These are phyloP conservation scores for Picochlorum sp. DNA, from an alignment of 139 green algal genomes.

Conservation along the genomic window DNA sequence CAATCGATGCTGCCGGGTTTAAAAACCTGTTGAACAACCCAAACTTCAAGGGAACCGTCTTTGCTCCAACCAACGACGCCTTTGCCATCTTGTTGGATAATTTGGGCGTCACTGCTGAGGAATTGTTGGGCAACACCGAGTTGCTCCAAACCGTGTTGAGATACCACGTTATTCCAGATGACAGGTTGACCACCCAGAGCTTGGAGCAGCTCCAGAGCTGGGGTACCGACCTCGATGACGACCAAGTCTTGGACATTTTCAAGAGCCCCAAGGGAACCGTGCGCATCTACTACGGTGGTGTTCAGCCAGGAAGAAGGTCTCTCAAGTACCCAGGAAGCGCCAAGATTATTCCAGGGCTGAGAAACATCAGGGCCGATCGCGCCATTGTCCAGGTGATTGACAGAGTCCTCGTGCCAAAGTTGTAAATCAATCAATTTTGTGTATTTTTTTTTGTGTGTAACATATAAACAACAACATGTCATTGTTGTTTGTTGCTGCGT, in stretches of 20 bases:
- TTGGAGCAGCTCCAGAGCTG: slow-evolving; percentile 1
- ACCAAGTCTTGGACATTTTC: not conserved
- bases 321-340: not conserved
- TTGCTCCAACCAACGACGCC: slow-evolving; percentile 18
- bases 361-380: not conserved
- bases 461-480: too few species aligned
- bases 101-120: slow-evolving; percentile 1
- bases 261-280: not conserved
- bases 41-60: slow-evolving; percentile 4
- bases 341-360: slow-evolving; percentile 3
- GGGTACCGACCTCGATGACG: not conserved
- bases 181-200: not conserved
- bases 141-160: slow-evolving; percentile 10
- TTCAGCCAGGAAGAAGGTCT: not conserved
- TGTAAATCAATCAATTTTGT: too few species aligned
- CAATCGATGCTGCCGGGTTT: slow-evolving; percentile 4
- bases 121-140: slow-evolving; percentile 16
- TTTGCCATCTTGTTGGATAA: slow-evolving; percentile 8
- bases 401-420: not conserved
- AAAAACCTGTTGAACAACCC: not conserved
- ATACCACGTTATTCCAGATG: slow-evolving; percentile 21
- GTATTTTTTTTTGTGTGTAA: too few species aligned
- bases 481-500: too few species aligned
- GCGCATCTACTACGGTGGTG: not conserved
- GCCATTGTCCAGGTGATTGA: slow-evolving; percentile 2